phyloP scores from a whole-genome alignment of 306 rosid genomes.

The Cicer judaicum region DNA sequence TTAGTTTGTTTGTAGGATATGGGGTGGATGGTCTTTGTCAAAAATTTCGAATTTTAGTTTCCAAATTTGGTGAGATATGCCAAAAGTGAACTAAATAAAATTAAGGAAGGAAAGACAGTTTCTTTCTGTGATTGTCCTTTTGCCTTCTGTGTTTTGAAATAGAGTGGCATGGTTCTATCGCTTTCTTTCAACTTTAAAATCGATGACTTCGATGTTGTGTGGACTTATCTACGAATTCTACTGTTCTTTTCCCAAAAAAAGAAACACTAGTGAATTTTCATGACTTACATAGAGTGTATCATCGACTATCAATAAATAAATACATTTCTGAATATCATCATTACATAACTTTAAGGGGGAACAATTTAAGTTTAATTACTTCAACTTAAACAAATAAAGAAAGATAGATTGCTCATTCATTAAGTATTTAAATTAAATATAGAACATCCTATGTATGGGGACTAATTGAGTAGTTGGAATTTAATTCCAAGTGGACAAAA shows the following conservation, averaged over 20 bases:
- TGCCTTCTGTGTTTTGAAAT: constrained; percentile 30
- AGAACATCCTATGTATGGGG: not conserved
- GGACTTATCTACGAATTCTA: constrained; percentile 33
- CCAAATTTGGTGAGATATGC: constrained; percentile 40
- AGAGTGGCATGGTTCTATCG: constrained; percentile 43
- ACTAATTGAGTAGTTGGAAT: not conserved
- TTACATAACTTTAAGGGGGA: not conserved
- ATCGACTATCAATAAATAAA: not conserved
- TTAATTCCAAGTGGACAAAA: too few species aligned
- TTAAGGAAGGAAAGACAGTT: constrained; percentile 33
- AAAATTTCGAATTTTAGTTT: constrained; percentile 36
- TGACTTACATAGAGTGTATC: constrained; percentile 17
- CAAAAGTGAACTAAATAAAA: constrained; percentile 37
- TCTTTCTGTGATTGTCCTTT: constrained; percentile 42
- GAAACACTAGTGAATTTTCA: not conserved
- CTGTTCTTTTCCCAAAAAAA: constrained; percentile 23
- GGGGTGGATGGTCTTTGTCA: constrained; percentile 17
- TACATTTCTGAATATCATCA: not conserved
- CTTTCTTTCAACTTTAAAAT: constrained; percentile 44
- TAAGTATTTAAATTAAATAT: not conserved
- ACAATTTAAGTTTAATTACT: not conserved
- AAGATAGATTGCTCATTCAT: not conserved
- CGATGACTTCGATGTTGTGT: constrained; percentile 45
- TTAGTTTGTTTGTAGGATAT: constrained; percentile 6
- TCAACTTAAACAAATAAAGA: not conserved